Evolutionary conservation across 1,284 basidiomycete genomes (phyloP), one percentile per base, ranked within the genome.

Genomic region (Rhodofomes roseus): DNA sequence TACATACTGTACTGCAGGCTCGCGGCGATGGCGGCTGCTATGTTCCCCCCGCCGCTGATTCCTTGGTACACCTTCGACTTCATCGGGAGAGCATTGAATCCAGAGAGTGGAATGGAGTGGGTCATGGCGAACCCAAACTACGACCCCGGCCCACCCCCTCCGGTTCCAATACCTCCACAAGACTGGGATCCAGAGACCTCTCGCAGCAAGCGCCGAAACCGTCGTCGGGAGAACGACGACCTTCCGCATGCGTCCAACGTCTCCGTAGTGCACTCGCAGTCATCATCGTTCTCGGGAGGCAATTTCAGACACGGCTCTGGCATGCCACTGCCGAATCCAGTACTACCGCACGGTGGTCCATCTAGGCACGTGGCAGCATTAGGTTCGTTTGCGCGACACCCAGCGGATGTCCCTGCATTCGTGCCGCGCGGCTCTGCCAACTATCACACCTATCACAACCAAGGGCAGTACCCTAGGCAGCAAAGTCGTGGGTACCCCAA

Each of bases 101-200:
- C 75, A 20, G 70, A 73, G 14, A 59, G 62, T 2, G 64, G 62
- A 5, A 55, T 63, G 2, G 69, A 73, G 5, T 90, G 88, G 88
- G 65, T 70, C 27, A 75, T 84, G 2, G 66, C 72, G 55, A 90
- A 90, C 66, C 86, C 89, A 3, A 69, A 77, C 53, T 90, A 90
- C 68, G 86, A 90, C 68, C 83, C 87, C 25, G 88, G 87, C 3
- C 87, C 85, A 9, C 81, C 77, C 1, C 59, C 59, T 12, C 59
- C 59, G 11, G 31, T 34, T 12, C 60, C 54, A 22, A 1, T 11
- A 11, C n/a, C n/a, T 18, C 52, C 39, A 22, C 27, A 46, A 29
- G 40, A 52, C 16, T 29, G 50, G n/a, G 31, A 4, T 8, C 23
- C 29, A n/a, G n/a, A 27, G 3, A 41, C 41, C 16, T 6, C 48